A percentile compares a stretch with the other conserved stretches of the same genome.
Conservation (phyloP, 2,329 filamentous ascomycete genomes). For the Geosmithia putterillii region DNA sequence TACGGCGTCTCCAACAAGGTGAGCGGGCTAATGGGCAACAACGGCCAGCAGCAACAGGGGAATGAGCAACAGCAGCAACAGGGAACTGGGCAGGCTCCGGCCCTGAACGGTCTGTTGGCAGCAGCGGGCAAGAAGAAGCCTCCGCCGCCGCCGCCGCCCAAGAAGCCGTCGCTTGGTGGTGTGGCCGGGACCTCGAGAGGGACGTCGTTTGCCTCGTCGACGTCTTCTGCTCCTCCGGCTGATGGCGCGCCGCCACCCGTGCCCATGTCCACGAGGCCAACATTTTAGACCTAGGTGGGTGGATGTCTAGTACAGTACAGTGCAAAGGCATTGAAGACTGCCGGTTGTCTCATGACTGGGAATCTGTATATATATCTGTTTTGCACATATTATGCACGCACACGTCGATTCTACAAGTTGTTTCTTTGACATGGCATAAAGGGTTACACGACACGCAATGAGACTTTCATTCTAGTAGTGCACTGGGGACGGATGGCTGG, state of each 20-base stretch:
- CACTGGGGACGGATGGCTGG: not conserved
- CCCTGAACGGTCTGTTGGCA: not conserved
- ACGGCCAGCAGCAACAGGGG: constrained; percentile 5
- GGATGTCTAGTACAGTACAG: too few relatives aligned
- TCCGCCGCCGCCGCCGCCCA: constrained; percentile 35
- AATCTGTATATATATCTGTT: not conserved
- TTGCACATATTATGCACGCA: not conserved
- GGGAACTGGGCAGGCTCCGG: not conserved
- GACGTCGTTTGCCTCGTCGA: constrained; percentile 1
- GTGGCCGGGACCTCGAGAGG: constrained; percentile 12
- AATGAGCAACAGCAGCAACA: not conserved
- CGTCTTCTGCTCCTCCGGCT: constrained; percentile 1
- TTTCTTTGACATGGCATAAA: not conserved
- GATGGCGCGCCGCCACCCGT: constrained; percentile 35
- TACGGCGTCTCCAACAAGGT: constrained; percentile 38
- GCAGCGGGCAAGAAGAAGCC: constrained; percentile 37
- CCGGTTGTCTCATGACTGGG: not conserved
- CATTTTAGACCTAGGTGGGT: too few relatives aligned
- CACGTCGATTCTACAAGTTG: not conserved
- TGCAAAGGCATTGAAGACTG: too few relatives aligned
- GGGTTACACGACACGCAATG: too few relatives aligned
- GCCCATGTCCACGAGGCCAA: constrained; percentile 37
- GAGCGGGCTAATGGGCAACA: constrained; percentile 11
- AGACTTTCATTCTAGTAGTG: too few relatives aligned
- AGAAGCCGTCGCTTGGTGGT: constrained; percentile 31